These are phyloP conservation scores for Hygrocybe punicea DNA, from an alignment of 768 basidiomycete species.

Conservation along the genomic window DNA sequence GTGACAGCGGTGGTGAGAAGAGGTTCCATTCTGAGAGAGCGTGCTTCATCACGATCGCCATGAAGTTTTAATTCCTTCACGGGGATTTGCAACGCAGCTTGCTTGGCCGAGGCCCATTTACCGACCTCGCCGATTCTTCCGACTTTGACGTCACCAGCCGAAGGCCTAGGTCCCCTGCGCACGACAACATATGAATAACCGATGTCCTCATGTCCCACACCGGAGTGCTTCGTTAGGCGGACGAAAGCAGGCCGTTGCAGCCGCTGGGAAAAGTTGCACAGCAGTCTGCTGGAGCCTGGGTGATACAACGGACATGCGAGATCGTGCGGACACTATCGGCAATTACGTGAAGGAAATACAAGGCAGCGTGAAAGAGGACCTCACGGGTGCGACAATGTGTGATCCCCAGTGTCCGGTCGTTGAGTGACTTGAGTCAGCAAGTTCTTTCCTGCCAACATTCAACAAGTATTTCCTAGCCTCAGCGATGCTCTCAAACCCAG, in stretches of 20 bases:
- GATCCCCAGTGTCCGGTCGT: constrained; percentile 48
- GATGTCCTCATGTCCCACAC: constrained; percentile 79
- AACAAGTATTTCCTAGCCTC: constrained; percentile 76
- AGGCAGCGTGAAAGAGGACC: constrained; percentile 25
- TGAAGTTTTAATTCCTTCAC: constrained; percentile 45
- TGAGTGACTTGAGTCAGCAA: constrained; percentile 47
- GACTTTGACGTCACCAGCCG: constrained; percentile 31
- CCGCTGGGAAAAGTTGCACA: constrained; percentile 85
- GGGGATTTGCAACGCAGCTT: constrained; percentile 23
- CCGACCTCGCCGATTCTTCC: constrained; percentile 58
- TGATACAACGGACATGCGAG: constrained; percentile 71
- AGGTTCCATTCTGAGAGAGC: constrained; percentile 8
- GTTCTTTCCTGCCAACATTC: constrained; percentile 55
- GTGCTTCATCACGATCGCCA: constrained; percentile 25
- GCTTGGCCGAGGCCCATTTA: constrained; percentile 40
- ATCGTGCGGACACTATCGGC: constrained; percentile 83
- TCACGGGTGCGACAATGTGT: constrained; percentile 86
- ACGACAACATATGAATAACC: constrained; percentile 90
- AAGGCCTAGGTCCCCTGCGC: constrained; percentile 71
- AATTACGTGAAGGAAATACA: constrained; percentile 1
- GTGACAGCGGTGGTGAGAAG: constrained; percentile 8
- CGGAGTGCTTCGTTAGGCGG: constrained; percentile 83
- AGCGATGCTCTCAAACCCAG: constrained; percentile 75
- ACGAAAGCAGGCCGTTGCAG: constrained; percentile 84
- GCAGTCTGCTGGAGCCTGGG: constrained; percentile 48